Evolutionary conservation across 1,284 basidiomycete species (phyloP).

Genomic region (Rhizopogon parksii): DNA sequence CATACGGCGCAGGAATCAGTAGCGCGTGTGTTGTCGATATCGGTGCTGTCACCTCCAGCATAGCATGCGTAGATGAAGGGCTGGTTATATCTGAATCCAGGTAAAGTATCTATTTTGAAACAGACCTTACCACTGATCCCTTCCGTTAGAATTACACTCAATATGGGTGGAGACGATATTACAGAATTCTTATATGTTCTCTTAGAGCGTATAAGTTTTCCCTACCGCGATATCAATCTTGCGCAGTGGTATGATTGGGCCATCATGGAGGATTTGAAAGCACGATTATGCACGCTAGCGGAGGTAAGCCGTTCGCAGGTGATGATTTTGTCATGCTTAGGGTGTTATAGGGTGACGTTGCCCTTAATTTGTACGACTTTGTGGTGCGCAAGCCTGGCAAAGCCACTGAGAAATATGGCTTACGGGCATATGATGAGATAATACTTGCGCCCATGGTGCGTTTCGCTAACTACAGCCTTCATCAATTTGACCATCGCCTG

Average conservation of each 20-base stretch:
- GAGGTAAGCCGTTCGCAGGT: constrained; percentile 51
- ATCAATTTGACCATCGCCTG: constrained; percentile 1
- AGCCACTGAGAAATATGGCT: constrained; percentile 80
- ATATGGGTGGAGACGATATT: constrained; percentile 91
- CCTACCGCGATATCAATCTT: constrained; percentile 80
- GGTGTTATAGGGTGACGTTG: constrained; percentile 66
- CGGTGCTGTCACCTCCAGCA: constrained; percentile 77
- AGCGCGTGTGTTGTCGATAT: constrained; percentile 95
- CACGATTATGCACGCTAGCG: constrained; percentile 72
- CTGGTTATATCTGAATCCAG: constrained; percentile 84
- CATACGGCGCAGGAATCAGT: constrained; percentile 92
- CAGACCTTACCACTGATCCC: constrained; percentile 6
- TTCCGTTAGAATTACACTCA: constrained; percentile 66
- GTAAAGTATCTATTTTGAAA: constrained; percentile 33
- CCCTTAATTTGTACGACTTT: constrained; percentile 85
- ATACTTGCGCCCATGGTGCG: constrained; percentile 90
- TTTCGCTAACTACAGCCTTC: constrained; percentile 6
- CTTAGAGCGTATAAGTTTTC: constrained; percentile 78
- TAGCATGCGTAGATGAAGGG: constrained; percentile 96
- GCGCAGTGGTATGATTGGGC: constrained; percentile 77
- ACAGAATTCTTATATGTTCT: constrained; percentile 84
- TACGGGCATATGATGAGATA: constrained; percentile 93
- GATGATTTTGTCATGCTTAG: constrained; percentile 4
- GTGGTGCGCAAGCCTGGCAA: constrained; percentile 72
- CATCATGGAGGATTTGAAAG: constrained; percentile 85